Percentiles rank a stretch among this genome's conserved stretches.
Conservation (phyloP, 192 early-diverging fungal species). For the Coemansia sp. region DNA sequence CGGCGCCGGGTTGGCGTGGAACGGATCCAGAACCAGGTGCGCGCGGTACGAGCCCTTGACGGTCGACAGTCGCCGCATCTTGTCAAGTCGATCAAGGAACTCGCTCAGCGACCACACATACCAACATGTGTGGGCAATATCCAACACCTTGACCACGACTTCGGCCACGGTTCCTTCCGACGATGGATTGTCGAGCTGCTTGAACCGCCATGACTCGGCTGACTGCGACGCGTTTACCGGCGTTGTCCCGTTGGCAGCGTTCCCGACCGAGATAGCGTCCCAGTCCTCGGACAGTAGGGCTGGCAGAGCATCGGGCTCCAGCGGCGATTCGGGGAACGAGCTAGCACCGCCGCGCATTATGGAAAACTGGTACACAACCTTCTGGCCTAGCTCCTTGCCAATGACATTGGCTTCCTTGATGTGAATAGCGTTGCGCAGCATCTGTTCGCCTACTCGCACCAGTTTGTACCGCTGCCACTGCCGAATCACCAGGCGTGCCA, state of each 20-base stretch:
- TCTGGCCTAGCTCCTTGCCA: constrained; percentile 73
- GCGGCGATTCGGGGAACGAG: constrained; percentile 29
- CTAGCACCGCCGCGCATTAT: constrained; percentile 58
- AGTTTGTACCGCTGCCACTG: constrained; percentile 51
- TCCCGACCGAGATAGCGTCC: constrained; percentile 25
- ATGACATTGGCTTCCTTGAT: constrained; percentile 92
- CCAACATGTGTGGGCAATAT: constrained; percentile 48
- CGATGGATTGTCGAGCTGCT: constrained; percentile 13
- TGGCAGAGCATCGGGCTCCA: constrained; percentile 47
- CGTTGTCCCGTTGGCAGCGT: background rate
- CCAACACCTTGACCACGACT: constrained; percentile 51
- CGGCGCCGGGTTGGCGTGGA: constrained; percentile 27
- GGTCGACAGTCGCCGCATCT: constrained; percentile 64
- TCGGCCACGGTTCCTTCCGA: constrained; percentile 21
- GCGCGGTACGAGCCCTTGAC: constrained; percentile 38
- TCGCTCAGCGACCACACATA: constrained; percentile 64
- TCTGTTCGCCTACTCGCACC: constrained; percentile 61
- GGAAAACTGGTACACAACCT: constrained; percentile 80
- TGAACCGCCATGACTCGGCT: background rate
- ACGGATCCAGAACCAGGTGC: constrained; percentile 36
- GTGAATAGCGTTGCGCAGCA: constrained; percentile 63
- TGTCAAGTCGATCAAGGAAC: constrained; percentile 56
- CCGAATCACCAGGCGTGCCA: constrained; percentile 21
- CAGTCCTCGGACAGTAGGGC: constrained; percentile 35
- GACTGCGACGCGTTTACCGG: background rate